Conservation (phyloP, 2,329 filamentous ascomycete genomes). For the Pestalotiopsis sp. region DNA sequence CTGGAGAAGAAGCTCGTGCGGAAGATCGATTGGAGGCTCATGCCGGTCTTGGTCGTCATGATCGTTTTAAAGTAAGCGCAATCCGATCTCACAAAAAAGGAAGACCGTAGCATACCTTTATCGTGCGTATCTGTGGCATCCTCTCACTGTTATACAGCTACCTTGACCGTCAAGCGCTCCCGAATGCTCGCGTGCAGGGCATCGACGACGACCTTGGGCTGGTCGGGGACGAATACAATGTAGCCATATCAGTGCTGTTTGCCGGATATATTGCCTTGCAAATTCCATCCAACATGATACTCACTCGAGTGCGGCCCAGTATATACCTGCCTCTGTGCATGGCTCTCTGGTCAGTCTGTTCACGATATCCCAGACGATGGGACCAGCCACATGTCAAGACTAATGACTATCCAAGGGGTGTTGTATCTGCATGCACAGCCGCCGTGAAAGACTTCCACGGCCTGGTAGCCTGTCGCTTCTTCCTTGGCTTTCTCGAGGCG, state of each 20-base stretch:
- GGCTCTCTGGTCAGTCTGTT: constrained; percentile 34
- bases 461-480: constrained; percentile 38
- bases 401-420: constrained; percentile 15
- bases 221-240: constrained; percentile 36
- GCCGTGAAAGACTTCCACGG: constrained; percentile 35
- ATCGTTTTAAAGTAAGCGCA: constrained; percentile 6
- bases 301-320: constrained; percentile 42
- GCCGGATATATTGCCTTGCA: constrained; percentile 44
- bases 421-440: constrained; percentile 31
- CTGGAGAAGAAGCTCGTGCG: constrained; percentile 10
- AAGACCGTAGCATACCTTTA: not conserved
- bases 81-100: not conserved
- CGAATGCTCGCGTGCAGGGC: constrained; percentile 41
- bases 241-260: constrained; percentile 39
- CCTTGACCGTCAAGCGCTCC: constrained; percentile 49
- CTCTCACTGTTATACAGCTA: constrained; percentile 32
- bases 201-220: constrained; percentile 45
- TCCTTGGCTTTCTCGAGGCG: constrained; percentile 41
- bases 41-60: constrained; percentile 10
- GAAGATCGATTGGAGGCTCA: constrained; percentile 10
- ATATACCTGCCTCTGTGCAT: constrained; percentile 44
- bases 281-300: constrained; percentile 42
- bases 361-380: not conserved
- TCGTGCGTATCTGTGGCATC: not conserved
- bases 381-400: not conserved